Evolutionary conservation across 1,284 basidiomycete genomes (phyloP).

Genomic region (Trichosporon sp.): DNA sequence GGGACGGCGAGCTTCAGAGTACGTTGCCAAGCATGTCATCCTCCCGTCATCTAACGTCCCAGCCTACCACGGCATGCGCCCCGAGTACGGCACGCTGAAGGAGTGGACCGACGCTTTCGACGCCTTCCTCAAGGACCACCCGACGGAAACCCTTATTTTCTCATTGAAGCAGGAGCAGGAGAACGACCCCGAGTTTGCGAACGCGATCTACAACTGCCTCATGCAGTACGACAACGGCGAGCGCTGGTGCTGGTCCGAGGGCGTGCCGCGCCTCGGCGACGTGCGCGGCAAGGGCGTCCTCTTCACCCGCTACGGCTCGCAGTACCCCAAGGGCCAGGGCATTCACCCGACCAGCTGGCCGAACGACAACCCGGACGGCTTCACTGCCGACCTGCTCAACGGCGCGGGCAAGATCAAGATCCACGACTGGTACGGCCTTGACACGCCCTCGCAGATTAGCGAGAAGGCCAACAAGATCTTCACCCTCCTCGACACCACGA

Average conservation of each 20-base stretch:
- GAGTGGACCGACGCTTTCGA: constrained; percentile 59
- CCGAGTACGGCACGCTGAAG: constrained; percentile 60
- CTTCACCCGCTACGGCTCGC: constrained; percentile 67
- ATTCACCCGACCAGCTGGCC: constrained; percentile 79
- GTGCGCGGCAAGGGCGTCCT: constrained; percentile 74
- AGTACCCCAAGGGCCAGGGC: constrained; percentile 56
- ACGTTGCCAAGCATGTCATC: constrained; percentile 10
- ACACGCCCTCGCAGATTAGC: constrained; percentile 68
- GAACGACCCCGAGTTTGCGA: constrained; percentile 55
- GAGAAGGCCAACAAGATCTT: constrained; percentile 62
- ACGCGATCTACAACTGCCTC: constrained; percentile 63
- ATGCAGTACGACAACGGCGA: constrained; percentile 54
- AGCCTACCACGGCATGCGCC: constrained; percentile 73
- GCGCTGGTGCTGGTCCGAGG: constrained; percentile 74
- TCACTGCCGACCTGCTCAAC: constrained; percentile 38
- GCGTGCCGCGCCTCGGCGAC: constrained; percentile 70
- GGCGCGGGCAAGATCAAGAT: constrained; percentile 59
- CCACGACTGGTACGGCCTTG: constrained; percentile 79
- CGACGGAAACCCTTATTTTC: constrained; percentile 69
- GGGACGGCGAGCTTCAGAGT: constrained; percentile 54
- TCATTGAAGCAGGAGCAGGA: constrained; percentile 76
- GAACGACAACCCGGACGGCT: constrained; percentile 64
- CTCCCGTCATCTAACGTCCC: neutral
- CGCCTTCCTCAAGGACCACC: constrained; percentile 61
- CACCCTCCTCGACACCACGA: constrained; percentile 22